Evolutionary conservation across 805 yeast species (phyloP).

Genomic region (Kuraishia cidri): DNA sequence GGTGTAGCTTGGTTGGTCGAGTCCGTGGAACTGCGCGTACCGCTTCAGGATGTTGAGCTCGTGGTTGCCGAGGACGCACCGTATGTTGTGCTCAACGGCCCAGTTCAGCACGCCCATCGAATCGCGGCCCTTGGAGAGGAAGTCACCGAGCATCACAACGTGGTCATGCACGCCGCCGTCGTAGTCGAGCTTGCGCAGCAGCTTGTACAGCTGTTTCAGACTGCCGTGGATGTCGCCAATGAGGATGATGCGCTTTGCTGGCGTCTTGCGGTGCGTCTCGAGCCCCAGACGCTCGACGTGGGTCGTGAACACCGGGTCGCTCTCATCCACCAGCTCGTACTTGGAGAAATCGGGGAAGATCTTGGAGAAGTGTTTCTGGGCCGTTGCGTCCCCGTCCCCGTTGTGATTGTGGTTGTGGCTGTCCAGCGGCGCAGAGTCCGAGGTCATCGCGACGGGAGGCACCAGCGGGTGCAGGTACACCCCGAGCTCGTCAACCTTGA

Average conservation of each 20-base stretch:
- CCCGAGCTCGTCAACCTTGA: constrained; percentile 10
- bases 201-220: constrained; percentile 38
- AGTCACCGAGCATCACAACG: constrained; percentile 74
- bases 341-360: constrained; percentile 13
- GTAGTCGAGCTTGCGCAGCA: constrained; percentile 42
- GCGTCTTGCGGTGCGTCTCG: constrained; percentile 1
- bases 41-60: constrained; percentile 63
- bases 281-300: constrained; percentile 10
- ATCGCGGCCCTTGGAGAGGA: constrained; percentile 76
- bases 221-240: constrained; percentile 91
- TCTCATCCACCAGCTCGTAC: constrained; percentile 9
- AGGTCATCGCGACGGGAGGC: constrained; percentile 6
- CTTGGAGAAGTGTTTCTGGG: constrained; percentile 13
- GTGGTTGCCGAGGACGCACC: constrained; percentile 85
- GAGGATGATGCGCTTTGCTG: constrained; percentile 45
- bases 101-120: constrained; percentile 61
- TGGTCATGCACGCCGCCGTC: constrained; percentile 38
- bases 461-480: constrained; percentile 20
- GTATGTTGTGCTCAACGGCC: constrained; percentile 48
- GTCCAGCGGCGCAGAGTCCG: constrained; percentile 3
- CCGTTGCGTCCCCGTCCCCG: constrained; percentile 7
- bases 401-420: constrained; percentile 11
- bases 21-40: constrained; percentile 53
- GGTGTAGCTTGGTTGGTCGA: constrained; percentile 9
- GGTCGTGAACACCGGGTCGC: constrained; percentile 9